Conservation (phyloP, 768 basidiomycete species). For the Chiua virens region DNA sequence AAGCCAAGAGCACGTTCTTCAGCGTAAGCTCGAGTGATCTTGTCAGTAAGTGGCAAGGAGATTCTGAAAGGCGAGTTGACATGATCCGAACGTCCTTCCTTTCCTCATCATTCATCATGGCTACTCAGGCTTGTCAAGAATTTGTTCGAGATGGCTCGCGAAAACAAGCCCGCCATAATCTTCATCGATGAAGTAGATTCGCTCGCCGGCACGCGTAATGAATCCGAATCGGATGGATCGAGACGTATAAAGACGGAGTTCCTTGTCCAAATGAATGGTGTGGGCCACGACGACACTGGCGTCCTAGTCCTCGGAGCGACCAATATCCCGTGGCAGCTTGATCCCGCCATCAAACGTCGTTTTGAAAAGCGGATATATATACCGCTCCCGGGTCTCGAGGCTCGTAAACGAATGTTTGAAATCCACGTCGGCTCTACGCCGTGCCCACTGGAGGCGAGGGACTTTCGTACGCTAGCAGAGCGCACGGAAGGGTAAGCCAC, state of each 20-base stretch:
- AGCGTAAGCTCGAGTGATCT: slow-evolving; percentile 93
- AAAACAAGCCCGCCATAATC: slow-evolving; percentile 96
- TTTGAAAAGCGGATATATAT: slow-evolving; percentile 99
- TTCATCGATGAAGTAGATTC: slow-evolving; percentile 99
- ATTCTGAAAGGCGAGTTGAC: slow-evolving; percentile 81
- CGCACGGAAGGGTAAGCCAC: slow-evolving; percentile 73
- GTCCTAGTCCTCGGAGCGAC: slow-evolving; percentile 96
- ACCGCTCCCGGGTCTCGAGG: slow-evolving; percentile 91
- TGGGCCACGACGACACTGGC: slow-evolving; percentile 96
- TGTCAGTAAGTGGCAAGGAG: slow-evolving; percentile 99
- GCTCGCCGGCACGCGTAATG: slow-evolving; percentile 89
- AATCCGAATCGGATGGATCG: slow-evolving; percentile 97
- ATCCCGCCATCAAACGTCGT: slow-evolving; percentile 96
- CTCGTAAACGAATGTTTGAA: slow-evolving; percentile 93
- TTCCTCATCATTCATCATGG: slow-evolving; percentile 1
- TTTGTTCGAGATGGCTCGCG: slow-evolving; percentile 93
- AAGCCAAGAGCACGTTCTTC: slow-evolving; percentile 99
- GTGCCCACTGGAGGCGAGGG: slow-evolving; percentile 73
- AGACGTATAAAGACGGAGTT: slow-evolving; percentile 97
- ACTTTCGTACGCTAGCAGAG: slow-evolving; percentile 79
- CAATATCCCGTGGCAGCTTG: slow-evolving; percentile 98
- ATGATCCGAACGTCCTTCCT: background rate
- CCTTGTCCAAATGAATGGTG: slow-evolving; percentile 98
- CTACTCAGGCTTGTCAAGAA: slow-evolving; percentile 83
- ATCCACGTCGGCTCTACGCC: slow-evolving; percentile 94